Base-by-base conservation (phyloP, 176 grass and related monocot genomes). In the Oryza rufipogon region DNA sequence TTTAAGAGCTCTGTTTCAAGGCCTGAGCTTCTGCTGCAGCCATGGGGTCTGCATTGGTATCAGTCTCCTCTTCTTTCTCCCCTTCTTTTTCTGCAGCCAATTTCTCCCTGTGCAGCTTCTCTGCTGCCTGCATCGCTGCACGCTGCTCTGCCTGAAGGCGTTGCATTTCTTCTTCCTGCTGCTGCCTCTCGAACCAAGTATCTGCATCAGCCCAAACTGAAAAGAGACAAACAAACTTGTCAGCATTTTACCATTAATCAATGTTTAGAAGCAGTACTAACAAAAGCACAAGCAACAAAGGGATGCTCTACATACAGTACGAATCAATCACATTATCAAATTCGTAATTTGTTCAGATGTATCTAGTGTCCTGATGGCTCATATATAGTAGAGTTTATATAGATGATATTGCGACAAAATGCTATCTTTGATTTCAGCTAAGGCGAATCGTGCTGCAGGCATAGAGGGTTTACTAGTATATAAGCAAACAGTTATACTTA, bases 101-200 rank as follows among this genome's bases (percentile, higher is more conserved):
- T 87, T 98, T 95, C 36, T 95, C 85, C 49, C 89, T 75, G 87
- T 95, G 96, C 80, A 98, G 86, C 88, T 89, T 93, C 81, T 98
- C 96, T 36, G 93, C 96, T 73, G 84, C 87, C 80, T 86, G 81
- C 96, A 99, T 99, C 15, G 91, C 93, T n/a, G 91, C 96, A 71
- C 80, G 81, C 47, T 99, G 96, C 85, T 96, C 96, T 19, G 89
- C 93, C 81, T 95, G 91, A 66, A 99, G 78, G 7, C 87, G 87
- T 48, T 88, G 78, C 96, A 99, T 96, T 81, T 99, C 96, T 84
- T 99, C 96, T 89, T 99, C 96, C 45, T 99, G 93, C 63, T 99
- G 96, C 81, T 99, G 93, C 91, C 96, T 96, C 76, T 99, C 96
- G 11, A 99, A 99, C 96, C 96, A 99, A 11, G 96, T 99, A 87